These are phyloP conservation scores for Starmerella etchellsii DNA, from an alignment of 805 yeast species.

Conservation along the genomic window DNA sequence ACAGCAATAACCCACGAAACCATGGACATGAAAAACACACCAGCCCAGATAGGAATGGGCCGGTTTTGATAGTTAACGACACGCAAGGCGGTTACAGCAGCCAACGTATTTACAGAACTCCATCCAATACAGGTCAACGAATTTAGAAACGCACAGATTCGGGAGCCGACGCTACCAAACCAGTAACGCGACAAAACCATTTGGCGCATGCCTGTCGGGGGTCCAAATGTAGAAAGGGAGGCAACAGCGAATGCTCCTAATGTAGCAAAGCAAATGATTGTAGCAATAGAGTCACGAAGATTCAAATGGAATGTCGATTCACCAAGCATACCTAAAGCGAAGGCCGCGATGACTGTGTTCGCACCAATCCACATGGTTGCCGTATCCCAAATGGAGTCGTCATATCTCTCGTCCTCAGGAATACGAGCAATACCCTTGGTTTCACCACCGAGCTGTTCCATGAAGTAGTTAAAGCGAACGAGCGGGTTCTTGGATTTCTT, in stretches of 20 bases:
- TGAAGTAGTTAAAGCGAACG: constrained; percentile 14
- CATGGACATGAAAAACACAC: constrained; percentile 55
- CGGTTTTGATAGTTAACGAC: constrained; percentile 51
- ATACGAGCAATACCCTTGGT: constrained; percentile 70
- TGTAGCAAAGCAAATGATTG: constrained; percentile 57
- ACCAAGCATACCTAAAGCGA: constrained; percentile 63
- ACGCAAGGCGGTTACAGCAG: constrained; percentile 71
- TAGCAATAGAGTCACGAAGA: constrained; percentile 58
- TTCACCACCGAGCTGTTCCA: constrained; percentile 31
- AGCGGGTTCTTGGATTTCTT: constrained; percentile 13
- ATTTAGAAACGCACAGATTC: constrained; percentile 66
- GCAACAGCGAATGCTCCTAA: constrained; percentile 74
- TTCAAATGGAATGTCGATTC: constrained; percentile 50
- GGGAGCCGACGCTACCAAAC: constrained; percentile 60
- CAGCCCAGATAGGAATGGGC: constrained; percentile 75
- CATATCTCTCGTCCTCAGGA: constrained; percentile 65
- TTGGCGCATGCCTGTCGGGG: constrained; percentile 75
- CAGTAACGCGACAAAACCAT: constrained; percentile 69
- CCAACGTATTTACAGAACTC: constrained; percentile 88
- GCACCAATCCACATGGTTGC: constrained; percentile 89
- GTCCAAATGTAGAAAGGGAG: constrained; percentile 70
- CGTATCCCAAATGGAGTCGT: constrained; percentile 51
- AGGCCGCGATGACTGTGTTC: constrained; percentile 74
- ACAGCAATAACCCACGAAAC: constrained; percentile 61
- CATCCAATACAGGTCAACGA: constrained; percentile 84